Evolutionary conservation across 1,284 basidiomycete genomes (phyloP).

Genomic region (Calocybe gambosa): DNA sequence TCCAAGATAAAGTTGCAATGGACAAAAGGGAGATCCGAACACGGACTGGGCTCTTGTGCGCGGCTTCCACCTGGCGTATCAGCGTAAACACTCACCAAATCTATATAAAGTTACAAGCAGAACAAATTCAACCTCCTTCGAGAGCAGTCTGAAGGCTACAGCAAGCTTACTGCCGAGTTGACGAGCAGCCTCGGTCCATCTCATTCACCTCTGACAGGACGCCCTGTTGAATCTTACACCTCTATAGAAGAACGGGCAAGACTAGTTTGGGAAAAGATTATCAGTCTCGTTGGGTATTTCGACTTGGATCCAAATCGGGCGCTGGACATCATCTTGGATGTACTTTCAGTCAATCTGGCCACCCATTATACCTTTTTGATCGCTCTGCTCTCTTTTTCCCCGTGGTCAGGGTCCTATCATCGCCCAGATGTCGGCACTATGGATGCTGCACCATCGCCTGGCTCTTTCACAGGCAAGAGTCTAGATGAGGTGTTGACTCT

Average conservation of each 20-base stretch:
- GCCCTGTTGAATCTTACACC: conserved; percentile 52
- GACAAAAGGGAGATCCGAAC: conserved; percentile 74
- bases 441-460: conserved; percentile 32
- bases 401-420: conserved; percentile 58
- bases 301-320: conserved; percentile 94
- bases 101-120: conserved; percentile 86
- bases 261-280: conserved; percentile 80
- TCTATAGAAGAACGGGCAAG: conserved; percentile 61
- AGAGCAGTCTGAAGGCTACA: conserved; percentile 97
- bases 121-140: conserved; percentile 97
- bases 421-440: conserved; percentile 27
- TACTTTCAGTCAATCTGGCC: conserved; percentile 77
- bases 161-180: conserved; percentile 84
- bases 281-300: conserved; percentile 91
- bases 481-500: conserved; percentile 60
- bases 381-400: conserved; percentile 77
- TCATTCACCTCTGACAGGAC: conserved; percentile 54
- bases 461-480: conserved; percentile 49
- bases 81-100: conserved; percentile 5
- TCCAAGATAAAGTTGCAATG: conserved; percentile 54
- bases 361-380: conserved; percentile 93
- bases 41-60: conserved; percentile 75
- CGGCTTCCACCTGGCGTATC: conserved; percentile 16
- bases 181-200: conserved; percentile 74
- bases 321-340: conserved; percentile 90